These are phyloP conservation scores for Ceratocystis destructans DNA, from an alignment of 2,329 filamentous ascomycete species.

Conservation along the genomic window DNA sequence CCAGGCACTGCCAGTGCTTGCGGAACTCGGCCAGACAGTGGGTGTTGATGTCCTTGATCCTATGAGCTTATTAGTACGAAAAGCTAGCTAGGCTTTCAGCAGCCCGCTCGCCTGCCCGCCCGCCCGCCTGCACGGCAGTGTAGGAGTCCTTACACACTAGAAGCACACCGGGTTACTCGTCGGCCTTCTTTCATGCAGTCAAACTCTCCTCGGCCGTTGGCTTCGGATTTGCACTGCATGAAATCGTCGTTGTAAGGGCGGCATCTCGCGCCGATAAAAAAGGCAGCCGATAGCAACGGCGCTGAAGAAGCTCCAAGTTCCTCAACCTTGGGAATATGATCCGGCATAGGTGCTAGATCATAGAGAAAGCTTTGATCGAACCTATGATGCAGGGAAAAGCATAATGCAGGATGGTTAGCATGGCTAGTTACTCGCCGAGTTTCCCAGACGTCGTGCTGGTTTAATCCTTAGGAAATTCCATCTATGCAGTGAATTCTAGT, in stretches of 20 bases:
- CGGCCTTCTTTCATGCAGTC: constrained; percentile 94
- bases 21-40: constrained; percentile 85
- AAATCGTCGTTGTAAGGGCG: constrained; percentile 95
- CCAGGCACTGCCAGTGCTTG: constrained; percentile 86
- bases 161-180: constrained; percentile 90
- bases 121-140: neutral
- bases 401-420: constrained; percentile 22
- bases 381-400: constrained; percentile 35
- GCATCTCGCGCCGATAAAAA: constrained; percentile 95
- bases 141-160: constrained; percentile 67
- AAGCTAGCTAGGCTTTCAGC: neutral
- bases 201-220: constrained; percentile 77
- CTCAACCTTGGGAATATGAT: constrained; percentile 79
- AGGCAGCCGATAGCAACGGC: constrained; percentile 78
- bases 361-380: constrained; percentile 90
- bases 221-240: constrained; percentile 98
- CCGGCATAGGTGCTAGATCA: constrained; percentile 90
- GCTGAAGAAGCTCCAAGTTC: constrained; percentile 90
- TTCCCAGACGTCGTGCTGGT: constrained; percentile 20
- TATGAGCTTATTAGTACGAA: constrained; percentile 28
- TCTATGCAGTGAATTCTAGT: neutral
- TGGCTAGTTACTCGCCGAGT: too few species aligned
- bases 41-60: constrained; percentile 90
- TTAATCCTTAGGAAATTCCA: neutral
- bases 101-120: neutral